These are phyloP conservation scores for Quercus berberidifolia DNA, from an alignment of 306 rosid genomes.

Conservation along the genomic window DNA sequence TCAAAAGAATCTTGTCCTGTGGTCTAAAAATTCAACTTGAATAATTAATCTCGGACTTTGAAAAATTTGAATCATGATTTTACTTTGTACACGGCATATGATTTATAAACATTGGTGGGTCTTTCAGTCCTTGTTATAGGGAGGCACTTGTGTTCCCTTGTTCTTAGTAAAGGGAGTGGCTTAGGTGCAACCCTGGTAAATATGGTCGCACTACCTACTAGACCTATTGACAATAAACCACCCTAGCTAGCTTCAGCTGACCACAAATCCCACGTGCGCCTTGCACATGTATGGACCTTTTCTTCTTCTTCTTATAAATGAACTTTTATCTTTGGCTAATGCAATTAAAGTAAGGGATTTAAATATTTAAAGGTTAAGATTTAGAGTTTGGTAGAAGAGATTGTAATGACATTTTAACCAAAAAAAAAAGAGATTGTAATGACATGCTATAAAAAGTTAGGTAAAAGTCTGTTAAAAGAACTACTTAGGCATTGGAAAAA, in stretches of 20 bases:
- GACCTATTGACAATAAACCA: neutral
- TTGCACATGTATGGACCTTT: neutral
- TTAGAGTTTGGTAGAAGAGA: no score
- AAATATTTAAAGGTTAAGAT: no score
- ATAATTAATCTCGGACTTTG: neutral
- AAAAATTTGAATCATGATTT: neutral
- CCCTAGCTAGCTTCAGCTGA: neutral
- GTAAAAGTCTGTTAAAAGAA: no score
- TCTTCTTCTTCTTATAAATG: no score
- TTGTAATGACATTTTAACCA: no score
- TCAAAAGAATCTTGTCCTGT: constrained; percentile 21
- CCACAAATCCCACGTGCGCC: neutral
- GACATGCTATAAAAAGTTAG: no score
- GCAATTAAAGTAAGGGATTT: no score
- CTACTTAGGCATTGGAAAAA: no score
- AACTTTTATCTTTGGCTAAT: no score
- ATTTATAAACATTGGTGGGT: neutral
- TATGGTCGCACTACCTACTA: neutral
- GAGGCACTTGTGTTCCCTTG: neutral
- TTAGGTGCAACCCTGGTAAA: neutral
- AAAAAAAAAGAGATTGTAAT: no score
- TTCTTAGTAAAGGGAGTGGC: neutral
- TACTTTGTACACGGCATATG: no score
- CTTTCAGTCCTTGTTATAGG: neutral
- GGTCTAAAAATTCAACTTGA: neutral